Conservation (phyloP, 2,329 filamentous ascomycete species). For the Colletotrichum spinosum region DNA sequence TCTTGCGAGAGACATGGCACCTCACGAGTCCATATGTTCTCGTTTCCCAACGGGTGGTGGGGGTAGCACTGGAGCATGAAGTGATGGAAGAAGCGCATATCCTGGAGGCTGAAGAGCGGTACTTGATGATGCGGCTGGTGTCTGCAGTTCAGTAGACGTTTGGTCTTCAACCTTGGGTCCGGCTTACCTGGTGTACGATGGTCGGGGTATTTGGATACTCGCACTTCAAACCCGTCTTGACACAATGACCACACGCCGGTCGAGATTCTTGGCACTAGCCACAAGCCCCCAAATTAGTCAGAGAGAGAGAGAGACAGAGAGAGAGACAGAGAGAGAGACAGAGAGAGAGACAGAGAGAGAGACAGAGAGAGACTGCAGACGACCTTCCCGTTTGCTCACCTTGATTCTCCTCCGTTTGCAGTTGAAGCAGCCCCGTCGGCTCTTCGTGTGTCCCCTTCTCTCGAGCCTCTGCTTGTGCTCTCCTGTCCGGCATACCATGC, state of each 20-base stretch:
- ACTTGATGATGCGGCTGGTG: constrained; percentile 66
- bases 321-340: background rate
- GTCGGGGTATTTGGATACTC: constrained; percentile 68
- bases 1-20: constrained; percentile 76
- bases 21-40: constrained; percentile 74
- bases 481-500: constrained; percentile 9
- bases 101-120: constrained; percentile 69
- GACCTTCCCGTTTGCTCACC: constrained; percentile 47
- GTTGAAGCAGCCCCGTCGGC: constrained; percentile 73
- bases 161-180: no score
- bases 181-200: constrained; percentile 61
- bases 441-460: constrained; percentile 74
- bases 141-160: background rate
- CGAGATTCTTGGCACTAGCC: constrained; percentile 73
- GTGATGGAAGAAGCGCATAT: constrained; percentile 78
- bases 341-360: background rate
- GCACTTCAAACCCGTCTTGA: constrained; percentile 71
- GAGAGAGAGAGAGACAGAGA: no score
- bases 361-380: background rate
- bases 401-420: constrained; percentile 76
- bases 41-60: constrained; percentile 73
- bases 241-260: constrained; percentile 72
- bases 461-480: constrained; percentile 57
- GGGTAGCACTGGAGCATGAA: constrained; percentile 72
- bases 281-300: background rate